Percentiles rank a stretch among this genome's conserved stretches.
phyloP scores from a whole-genome alignment of 345 rosid genomes.

The Bretschneidera sinensis region DNA sequence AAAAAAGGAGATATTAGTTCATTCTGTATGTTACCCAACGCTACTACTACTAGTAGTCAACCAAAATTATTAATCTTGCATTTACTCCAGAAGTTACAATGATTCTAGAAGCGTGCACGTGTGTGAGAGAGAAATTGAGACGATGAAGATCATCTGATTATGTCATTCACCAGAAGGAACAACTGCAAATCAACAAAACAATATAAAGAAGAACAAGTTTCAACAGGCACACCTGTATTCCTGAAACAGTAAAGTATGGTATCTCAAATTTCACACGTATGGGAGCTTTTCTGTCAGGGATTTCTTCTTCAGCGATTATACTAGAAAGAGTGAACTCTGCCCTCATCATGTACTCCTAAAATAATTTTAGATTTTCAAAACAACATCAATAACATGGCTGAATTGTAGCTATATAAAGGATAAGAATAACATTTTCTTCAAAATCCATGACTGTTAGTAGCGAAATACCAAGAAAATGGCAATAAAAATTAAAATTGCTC shows the following conservation, averaged over 20 bases:
- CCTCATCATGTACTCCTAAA: conserved; percentile 85
- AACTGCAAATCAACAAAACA: no score
- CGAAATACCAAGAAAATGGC: background rate
- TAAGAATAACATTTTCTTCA: background rate
- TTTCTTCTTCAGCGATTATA: conserved; percentile 65
- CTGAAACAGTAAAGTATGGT: conserved; percentile 82
- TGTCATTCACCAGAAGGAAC: background rate
- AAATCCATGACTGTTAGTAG: background rate
- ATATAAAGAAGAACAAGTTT: background rate
- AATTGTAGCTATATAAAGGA: background rate
- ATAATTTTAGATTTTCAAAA: background rate
- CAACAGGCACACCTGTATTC: conserved; percentile 61
- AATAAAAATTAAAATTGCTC: background rate
- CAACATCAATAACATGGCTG: background rate
- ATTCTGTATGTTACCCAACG: no score
- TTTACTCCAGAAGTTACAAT: no score
- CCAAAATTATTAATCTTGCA: no score
- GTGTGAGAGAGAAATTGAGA: no score
- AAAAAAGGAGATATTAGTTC: no score
- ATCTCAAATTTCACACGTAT: conserved; percentile 78
- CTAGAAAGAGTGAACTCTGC: conserved; percentile 82
- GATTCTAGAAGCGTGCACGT: no score
- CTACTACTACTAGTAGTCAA: no score
- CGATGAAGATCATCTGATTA: background rate
- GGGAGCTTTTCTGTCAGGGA: conserved; percentile 75